Evolutionary conservation across 2,329 filamentous ascomycete species (phyloP).

Genomic region (Pseudocercospora macadamiae): DNA sequence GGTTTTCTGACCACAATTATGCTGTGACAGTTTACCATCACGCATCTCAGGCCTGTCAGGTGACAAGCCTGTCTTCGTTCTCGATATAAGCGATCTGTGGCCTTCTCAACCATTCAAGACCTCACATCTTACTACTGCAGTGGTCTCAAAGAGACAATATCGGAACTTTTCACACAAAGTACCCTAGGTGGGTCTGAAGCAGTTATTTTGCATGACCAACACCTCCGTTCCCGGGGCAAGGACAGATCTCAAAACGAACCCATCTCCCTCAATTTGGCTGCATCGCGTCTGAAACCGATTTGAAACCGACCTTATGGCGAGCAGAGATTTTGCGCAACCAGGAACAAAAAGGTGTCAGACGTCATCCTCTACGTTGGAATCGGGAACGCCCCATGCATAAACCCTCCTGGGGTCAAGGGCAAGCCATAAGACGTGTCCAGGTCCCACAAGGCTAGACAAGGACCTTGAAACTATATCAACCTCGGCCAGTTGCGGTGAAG

Average conservation of each 20-base stretch:
- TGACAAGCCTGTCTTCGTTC: neutral
- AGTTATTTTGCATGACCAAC: neutral
- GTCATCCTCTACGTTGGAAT: slow-evolving; percentile 13
- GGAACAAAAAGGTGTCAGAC: slow-evolving; percentile 4
- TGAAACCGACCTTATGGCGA: slow-evolving; percentile 17
- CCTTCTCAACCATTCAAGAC: neutral
- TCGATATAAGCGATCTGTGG: neutral
- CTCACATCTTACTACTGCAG: neutral
- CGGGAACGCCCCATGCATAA: slow-evolving; percentile 9
- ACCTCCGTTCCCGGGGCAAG: slow-evolving; percentile 4
- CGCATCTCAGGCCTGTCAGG: slow-evolving; percentile 5
- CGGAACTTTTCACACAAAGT: neutral
- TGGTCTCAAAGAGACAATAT: neutral
- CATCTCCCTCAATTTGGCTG: slow-evolving; percentile 9
- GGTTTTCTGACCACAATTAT: neutral
- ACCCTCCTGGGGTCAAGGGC: slow-evolving; percentile 10
- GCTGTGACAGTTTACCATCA: neutral
- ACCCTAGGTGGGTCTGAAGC: neutral
- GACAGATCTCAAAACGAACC: slow-evolving; percentile 11
- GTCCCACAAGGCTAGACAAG: slow-evolving; percentile 12
- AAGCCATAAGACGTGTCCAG: neutral
- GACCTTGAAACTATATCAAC: neutral
- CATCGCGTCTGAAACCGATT: slow-evolving; percentile 16
- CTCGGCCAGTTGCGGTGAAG: slow-evolving; percentile 10
- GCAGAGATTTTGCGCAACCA: slow-evolving; percentile 11